phyloP scores from a whole-genome alignment of 257 asterid genomes.

The Datura wrightii region DNA sequence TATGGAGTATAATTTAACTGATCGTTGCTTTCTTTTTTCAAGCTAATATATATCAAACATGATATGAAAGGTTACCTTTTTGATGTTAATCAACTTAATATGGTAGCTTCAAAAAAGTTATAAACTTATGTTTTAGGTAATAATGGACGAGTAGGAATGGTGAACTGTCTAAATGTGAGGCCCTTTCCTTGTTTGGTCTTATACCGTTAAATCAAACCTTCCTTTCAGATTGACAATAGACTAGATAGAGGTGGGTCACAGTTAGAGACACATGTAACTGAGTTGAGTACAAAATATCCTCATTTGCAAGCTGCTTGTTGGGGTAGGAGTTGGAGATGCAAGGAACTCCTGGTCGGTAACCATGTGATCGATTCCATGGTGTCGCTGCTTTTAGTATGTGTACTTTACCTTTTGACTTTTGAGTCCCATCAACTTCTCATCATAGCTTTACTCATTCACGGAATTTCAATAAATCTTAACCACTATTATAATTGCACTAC shows the following conservation, averaged over 20 bases:
- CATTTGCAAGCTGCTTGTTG: too few species aligned
- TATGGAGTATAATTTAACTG: too few species aligned
- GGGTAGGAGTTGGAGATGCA: conserved; percentile 22
- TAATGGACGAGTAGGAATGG: not conserved
- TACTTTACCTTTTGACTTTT: not conserved
- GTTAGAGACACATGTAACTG: conserved; percentile 5
- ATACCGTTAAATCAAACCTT: not conserved
- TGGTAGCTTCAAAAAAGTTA: not conserved
- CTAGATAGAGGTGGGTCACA: conserved; percentile 26
- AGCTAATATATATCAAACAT: not conserved
- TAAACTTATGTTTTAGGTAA: not conserved
- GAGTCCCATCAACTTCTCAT: not conserved
- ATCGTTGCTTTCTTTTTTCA: too few species aligned
- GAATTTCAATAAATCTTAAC: not conserved
- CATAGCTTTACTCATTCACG: not conserved
- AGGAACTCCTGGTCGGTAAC: conserved; percentile 36
- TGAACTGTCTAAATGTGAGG: not conserved
- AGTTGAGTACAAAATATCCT: not conserved
- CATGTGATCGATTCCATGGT: conserved; percentile 39
- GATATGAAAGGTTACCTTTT: not conserved
- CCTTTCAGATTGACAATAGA: not conserved
- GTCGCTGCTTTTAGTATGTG: not conserved
- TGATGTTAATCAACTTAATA: not conserved
- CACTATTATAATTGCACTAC: not conserved
- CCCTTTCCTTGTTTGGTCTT: conserved; percentile 18